These are phyloP conservation scores for Boletus vermiculosoides DNA, from an alignment of 768 basidiomycete species.

Conservation along the genomic window DNA sequence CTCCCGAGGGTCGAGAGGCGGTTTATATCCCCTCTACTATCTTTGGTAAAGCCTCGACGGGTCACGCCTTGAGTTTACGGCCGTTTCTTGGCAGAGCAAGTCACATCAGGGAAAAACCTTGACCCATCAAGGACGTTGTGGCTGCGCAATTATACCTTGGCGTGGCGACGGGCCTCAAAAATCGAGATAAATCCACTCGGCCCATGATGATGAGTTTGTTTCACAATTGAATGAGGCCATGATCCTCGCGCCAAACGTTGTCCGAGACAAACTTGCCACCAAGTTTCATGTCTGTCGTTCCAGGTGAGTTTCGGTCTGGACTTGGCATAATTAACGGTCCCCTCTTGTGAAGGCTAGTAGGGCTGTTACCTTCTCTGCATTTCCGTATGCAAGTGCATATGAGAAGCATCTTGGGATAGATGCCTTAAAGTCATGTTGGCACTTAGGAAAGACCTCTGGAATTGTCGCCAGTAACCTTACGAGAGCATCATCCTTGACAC, in stretches of 20 bases:
- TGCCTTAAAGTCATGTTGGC: background rate
- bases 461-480: background rate
- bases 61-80: background rate
- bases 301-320: background rate
- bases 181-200: background rate
- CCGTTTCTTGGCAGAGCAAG: background rate
- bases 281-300: background rate
- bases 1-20: background rate
- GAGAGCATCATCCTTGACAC: background rate
- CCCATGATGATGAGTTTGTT: background rate
- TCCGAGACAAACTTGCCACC: background rate
- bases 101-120: background rate
- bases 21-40: background rate
- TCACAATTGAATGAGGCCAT: background rate
- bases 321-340: background rate
- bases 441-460: background rate
- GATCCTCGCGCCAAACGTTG: background rate
- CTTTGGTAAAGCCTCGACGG: background rate
- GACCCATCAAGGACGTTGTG: too few relatives aligned
- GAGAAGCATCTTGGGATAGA: background rate
- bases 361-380: background rate
- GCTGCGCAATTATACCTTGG: background rate
- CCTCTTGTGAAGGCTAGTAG: background rate
- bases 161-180: too few relatives aligned
- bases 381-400: background rate